Percentiles rank a stretch among this genome's conserved stretches.
phyloP scores from a whole-genome alignment of 306 rosid species.

The Biancaea sappan region DNA sequence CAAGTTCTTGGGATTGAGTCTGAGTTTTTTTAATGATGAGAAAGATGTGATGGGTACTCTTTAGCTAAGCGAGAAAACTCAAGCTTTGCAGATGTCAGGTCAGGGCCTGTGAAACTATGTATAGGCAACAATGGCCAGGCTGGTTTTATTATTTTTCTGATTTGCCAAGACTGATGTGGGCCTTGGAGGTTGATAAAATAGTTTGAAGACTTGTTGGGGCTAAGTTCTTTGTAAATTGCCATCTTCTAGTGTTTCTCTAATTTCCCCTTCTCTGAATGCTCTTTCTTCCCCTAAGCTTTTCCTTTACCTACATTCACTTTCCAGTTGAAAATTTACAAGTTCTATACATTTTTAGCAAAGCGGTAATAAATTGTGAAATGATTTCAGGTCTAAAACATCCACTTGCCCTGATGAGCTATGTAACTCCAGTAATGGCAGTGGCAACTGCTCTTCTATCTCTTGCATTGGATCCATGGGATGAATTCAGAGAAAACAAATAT shows the following conservation, averaged over 20 bases:
- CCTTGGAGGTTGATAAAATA: not conserved
- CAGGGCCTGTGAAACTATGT: not conserved
- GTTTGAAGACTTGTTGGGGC: slow-evolving; percentile 6
- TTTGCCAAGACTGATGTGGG: not conserved
- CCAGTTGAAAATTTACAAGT: slow-evolving; percentile 9
- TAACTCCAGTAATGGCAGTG: slow-evolving; percentile 89
- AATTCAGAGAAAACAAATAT: slow-evolving; percentile 65
- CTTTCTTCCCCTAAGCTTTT: not conserved
- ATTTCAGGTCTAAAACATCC: slow-evolving; percentile 90
- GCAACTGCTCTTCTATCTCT: slow-evolving; percentile 78
- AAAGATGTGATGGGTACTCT: not conserved
- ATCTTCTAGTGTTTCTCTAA: not conserved
- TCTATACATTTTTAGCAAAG: slow-evolving; percentile 22
- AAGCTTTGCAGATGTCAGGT: not conserved
- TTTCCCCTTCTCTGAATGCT: not conserved
- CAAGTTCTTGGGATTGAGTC: not conserved
- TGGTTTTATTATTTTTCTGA: not conserved
- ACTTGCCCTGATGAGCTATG: slow-evolving; percentile 88
- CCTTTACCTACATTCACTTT: not conserved
- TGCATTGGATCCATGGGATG: slow-evolving; percentile 88
- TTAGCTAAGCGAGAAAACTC: not conserved
- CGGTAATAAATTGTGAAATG: slow-evolving; percentile 29
- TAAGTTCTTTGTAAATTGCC: slow-evolving; percentile 15
- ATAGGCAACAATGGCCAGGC: not conserved
- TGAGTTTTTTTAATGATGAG: not conserved